Base-by-base conservation (phyloP, 352 stramenopile genomes). In the Globisporangium nodosum region DNA sequence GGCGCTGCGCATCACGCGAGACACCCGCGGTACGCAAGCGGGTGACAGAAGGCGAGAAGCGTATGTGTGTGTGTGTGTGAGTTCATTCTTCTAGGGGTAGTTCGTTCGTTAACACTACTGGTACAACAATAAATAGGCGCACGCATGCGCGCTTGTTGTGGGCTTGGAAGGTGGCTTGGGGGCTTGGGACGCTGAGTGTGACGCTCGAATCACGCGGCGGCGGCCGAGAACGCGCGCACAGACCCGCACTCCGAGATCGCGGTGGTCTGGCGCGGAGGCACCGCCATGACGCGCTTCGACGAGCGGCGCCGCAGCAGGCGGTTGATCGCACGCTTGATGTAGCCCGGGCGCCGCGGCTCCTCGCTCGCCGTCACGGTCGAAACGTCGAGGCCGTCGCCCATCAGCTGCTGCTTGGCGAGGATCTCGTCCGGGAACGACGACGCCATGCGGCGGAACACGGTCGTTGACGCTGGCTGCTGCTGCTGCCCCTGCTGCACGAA, bases 201-300 rank as follows among this genome's bases (percentile, higher is more conserved):
- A 45, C 13, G 16, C 45, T 33, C 16, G 30, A 61, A 37, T 37
- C 33, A 37, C 18, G 56, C 56, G 37, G 56, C 49, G 24, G 37
- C 39, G 13, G 50, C 50, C 13, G 39, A 45, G 50, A 35, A 49
- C 20, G 39, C 58, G 35, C n/a, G 56, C 33, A 21, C 42, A 5
- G 50, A 52, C 2, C 33, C 52, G 52, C 58, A 59, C 42, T 64
- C 69, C 35, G 48, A 60, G 8, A 39, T 35, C 40, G 33, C 52
- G 3, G 60, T 70, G 65, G 42, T 47, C 35, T 53, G 39, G 49
- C 16, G 48, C 54, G 31, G 49, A n/a, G 33, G 54, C 21, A 76
- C 64, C 1, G 73, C 71, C 73, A 83, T 80, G 15, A 83, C 66
- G 58, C 73, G 71, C 60, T 78, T 78, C 33, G 74, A 74, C 24